Evolutionary conservation across 768 basidiomycete genomes (phyloP).

Genomic region (Amyloporia xantha): DNA sequence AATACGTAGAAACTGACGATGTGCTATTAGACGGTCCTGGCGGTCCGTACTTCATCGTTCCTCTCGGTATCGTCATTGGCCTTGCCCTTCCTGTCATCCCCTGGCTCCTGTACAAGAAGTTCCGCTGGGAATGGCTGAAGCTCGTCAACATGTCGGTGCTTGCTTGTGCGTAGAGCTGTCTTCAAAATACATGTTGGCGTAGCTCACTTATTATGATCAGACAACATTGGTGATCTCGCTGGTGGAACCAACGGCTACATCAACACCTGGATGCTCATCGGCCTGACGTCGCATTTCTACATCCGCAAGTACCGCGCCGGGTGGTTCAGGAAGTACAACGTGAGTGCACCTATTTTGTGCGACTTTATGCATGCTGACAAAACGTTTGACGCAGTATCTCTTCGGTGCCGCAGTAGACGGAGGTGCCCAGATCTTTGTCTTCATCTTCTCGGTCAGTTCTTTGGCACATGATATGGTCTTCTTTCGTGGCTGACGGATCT

Average conservation of each 20-base stretch:
- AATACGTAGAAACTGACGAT: background rate
- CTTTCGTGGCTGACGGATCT: background rate
- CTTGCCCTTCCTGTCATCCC: conserved; percentile 4
- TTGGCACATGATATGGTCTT: background rate
- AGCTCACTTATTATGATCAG: too few relatives aligned
- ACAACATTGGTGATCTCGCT: conserved; percentile 5
- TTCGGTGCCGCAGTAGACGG: conserved; percentile 5
- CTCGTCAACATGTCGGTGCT: conserved; percentile 4
- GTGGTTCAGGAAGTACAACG: conserved; percentile 8
- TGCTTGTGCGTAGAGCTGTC: background rate
- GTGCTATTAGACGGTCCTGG: background rate
- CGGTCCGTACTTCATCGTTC: conserved; percentile 5
- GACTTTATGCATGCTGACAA: background rate
- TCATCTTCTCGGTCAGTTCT: conserved; percentile 2
- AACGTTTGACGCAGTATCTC: background rate
- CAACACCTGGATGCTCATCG: conserved; percentile 6
- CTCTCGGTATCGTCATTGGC: conserved; percentile 4
- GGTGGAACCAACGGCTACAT: conserved; percentile 8
- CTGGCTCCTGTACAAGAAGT: conserved; percentile 3
- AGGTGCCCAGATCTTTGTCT: conserved; percentile 5
- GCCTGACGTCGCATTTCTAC: conserved; percentile 7
- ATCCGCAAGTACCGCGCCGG: conserved; percentile 5
- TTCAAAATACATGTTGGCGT: too few relatives aligned
- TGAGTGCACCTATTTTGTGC: background rate
- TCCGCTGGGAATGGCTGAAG: conserved; percentile 1